Evolutionary conservation across 169 alveolate genomes (phyloP), one percentile per base, ranked within the genome.

Genomic region (Cryptosporidium meleagridis): DNA sequence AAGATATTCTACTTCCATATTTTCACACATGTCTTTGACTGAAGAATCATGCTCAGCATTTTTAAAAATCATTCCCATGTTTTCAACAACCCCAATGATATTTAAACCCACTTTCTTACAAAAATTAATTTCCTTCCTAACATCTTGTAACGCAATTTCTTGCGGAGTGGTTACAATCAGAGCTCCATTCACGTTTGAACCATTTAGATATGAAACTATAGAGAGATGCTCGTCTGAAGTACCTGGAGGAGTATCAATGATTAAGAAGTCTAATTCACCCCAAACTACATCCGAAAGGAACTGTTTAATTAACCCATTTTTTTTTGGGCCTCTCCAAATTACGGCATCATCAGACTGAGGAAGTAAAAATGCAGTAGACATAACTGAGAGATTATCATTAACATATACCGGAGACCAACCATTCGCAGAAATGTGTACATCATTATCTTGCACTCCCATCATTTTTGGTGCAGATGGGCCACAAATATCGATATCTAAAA

Each of bases 251-350:
- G 99, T 96, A 92, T 98, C 99, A 51, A 98, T 96, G 84, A 98
- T 95, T 65, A 98, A 96, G 85, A 95, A 97, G 87, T 98, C 99
- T 68, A 97, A 93, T 44, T 95, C 97, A 35, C 98, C 99, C 99
- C 99, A 98, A 85, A 92, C 93, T 5, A 98, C 99, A 69, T 98
- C 99, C 16, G 98, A 94, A 65, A 98, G 94, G 91, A 98, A 98
- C 93, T 98, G 98, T 93, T 96, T 96, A 29, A 98, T 98, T 87
- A 98, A 93, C 33, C 97, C 97, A 87, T 96, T 97, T 94, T 98
- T 98, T 92, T 97, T 96, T 0, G 99, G 99, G 0, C 99, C 99
- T 84, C 99, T 94, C 99, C 99, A 98, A 10, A 98, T 97, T 39
- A 98, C 97, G 37, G 99, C 98, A 52, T 96, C 98, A 75, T 97